phyloP scores from a whole-genome alignment of 2,329 filamentous ascomycete species.

The Amylocarpus encephaloides region DNA sequence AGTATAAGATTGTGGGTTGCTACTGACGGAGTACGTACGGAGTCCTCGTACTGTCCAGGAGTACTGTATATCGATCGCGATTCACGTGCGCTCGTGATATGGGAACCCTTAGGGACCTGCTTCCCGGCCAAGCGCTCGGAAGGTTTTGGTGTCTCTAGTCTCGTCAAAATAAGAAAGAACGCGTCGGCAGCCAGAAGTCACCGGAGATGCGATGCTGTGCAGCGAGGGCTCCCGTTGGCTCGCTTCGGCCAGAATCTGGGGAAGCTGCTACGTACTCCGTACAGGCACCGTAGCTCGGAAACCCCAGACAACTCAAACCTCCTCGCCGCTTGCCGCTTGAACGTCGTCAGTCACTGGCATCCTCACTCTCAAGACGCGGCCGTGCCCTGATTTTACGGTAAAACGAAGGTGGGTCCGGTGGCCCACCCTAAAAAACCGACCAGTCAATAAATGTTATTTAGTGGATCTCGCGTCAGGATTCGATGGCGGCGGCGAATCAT shows the following conservation, averaged over 20 bases:
- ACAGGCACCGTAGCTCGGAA: neutral
- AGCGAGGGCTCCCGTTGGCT: neutral
- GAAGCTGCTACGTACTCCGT: neutral
- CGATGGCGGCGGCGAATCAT: too few relatives aligned
- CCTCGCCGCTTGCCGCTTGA: neutral
- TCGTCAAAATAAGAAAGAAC: slow-evolving; percentile 3
- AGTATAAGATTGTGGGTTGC: too few relatives aligned
- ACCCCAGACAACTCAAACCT: neutral
- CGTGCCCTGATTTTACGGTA: too few relatives aligned
- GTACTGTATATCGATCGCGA: too few relatives aligned
- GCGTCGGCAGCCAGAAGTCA: neutral
- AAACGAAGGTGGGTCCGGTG: too few relatives aligned
- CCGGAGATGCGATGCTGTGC: neutral
- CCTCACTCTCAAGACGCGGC: too few relatives aligned
- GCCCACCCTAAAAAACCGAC: too few relatives aligned
- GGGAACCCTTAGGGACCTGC: slow-evolving; percentile 1
- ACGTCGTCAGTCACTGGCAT: too few relatives aligned
- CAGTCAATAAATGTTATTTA: too few relatives aligned
- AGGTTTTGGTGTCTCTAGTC: neutral
- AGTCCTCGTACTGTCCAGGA: too few relatives aligned
- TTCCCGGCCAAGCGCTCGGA: slow-evolving; percentile 23
- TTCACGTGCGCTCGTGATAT: neutral
- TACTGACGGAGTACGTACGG: too few relatives aligned
- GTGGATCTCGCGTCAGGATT: too few relatives aligned
- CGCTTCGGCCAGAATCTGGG: slow-evolving; percentile 5